Base-by-base conservation (phyloP, 345 rosid species). In the Adansonia digitata region DNA sequence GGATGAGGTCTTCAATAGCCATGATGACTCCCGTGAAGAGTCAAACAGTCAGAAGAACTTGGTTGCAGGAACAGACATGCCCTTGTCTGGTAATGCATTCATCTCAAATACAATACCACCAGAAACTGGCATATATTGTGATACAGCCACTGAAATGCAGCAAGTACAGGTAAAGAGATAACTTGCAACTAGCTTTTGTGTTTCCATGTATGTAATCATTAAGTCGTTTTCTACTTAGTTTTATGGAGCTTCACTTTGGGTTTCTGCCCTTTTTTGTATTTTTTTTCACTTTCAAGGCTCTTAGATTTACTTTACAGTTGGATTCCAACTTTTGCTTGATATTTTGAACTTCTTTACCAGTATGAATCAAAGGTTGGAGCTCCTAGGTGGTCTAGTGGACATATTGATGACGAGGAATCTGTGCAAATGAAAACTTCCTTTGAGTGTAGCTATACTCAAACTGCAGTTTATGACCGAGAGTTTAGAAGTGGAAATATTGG, bases 1-100 rank as follows among this genome's bases (percentile, higher is more conserved):
- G 76, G 86, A 86, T 87, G 94, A 81, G 72, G 82, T 84, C 40
- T 84, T 87, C 43, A 75, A 82, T 74, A 83, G 76, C 81, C 78
- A 72, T 15, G 90, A 82, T 31, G 88, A 79, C 42, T 82, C 85
- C 40, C 77, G 72, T 77, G 88, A 76, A 73, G 88, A 82, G 62
- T 80, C 82, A 15, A 76, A 71, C 48, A 74, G 80, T 59, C 78
- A 62, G 76, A 83, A 82, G 70, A 82, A 81, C 53, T 52, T 37
- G 40, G 67, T 34, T 37, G 37, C 61, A 72, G 84, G 79, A 45
- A 83, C 71, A 56, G 83, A 75, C 70, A 66, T 77, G 63, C 85
- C 78, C 27, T 75, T 78, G 57, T 71, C 78, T 71, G 77, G 62
- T 55, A 31, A 71, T 73, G 35, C 63, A 37, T 26, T 56, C 46